Evolutionary conservation across 2,329 filamentous ascomycete species (phyloP).

Genomic region (Phaeosphaeria sp.): DNA sequence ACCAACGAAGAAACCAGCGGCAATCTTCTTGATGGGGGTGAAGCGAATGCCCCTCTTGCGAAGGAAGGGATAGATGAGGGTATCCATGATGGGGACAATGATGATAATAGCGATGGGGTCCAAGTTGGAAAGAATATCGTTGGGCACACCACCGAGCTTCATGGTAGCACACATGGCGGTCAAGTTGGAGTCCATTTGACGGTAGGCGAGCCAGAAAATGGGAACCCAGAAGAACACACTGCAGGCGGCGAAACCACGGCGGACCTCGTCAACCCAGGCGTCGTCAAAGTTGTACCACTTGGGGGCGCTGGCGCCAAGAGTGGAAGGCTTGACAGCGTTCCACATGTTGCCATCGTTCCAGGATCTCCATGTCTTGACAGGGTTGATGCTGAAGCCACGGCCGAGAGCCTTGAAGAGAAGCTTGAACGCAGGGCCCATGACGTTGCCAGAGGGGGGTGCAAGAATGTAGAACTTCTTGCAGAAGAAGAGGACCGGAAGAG

Average conservation of each 20-base stretch:
- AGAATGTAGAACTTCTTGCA: slow-evolving; percentile 67
- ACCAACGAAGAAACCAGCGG: slow-evolving; percentile 71
- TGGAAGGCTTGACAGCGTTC: slow-evolving; percentile 70
- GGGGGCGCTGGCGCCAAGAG: slow-evolving; percentile 63
- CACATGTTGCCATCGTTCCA: slow-evolving; percentile 65
- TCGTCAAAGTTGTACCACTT: slow-evolving; percentile 81
- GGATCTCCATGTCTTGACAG: slow-evolving; percentile 61
- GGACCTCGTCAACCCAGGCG: slow-evolving; percentile 80
- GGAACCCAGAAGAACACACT: slow-evolving; percentile 65
- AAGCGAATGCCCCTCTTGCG: slow-evolving; percentile 69
- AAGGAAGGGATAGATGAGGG: slow-evolving; percentile 71
- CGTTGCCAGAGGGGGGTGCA: slow-evolving; percentile 70
- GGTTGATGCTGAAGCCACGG: slow-evolving; percentile 65
- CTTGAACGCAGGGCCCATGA: slow-evolving; percentile 68
- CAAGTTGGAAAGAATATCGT: slow-evolving; percentile 78
- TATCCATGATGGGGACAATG: slow-evolving; percentile 73
- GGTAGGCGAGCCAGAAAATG: slow-evolving; percentile 70
- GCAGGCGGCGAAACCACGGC: slow-evolving; percentile 61
- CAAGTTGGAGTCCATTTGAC: slow-evolving; percentile 71
- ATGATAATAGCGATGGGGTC: slow-evolving; percentile 78
- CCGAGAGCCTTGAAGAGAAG: slow-evolving; percentile 61
- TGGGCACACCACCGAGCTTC: slow-evolving; percentile 73
- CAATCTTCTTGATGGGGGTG: slow-evolving; percentile 78
- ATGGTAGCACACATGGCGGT: slow-evolving; percentile 70
- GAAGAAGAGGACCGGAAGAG: slow-evolving; percentile 64